Percentiles rank a stretch among this genome's conserved stretches.
These are phyloP conservation scores for Ophiostoma novo-ulmi DNA, from an alignment of 2,329 filamentous ascomycete genomes.

Conservation along the genomic window DNA sequence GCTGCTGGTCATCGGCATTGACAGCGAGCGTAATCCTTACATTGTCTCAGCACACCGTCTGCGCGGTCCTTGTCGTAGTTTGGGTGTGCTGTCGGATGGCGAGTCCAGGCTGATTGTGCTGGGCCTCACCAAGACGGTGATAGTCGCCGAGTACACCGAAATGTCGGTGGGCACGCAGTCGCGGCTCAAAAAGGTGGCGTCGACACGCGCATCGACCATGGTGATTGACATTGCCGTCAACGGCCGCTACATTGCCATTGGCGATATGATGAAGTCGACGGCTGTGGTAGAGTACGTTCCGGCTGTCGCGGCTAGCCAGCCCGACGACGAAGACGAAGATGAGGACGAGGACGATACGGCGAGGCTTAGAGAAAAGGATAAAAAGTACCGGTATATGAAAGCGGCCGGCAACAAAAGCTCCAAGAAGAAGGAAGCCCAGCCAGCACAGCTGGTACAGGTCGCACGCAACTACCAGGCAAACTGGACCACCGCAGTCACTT, in stretches of 20 bases:
- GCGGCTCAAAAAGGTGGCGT: slow-evolving; percentile 7
- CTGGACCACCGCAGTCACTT: slow-evolving; percentile 75
- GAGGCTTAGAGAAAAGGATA: background rate
- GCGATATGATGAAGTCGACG: slow-evolving; percentile 90
- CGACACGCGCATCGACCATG: slow-evolving; percentile 59
- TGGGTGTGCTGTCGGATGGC: slow-evolving; percentile 67
- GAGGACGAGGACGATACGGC: background rate
- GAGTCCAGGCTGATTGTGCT: slow-evolving; percentile 63
- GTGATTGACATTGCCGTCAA: slow-evolving; percentile 75
- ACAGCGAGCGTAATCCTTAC: slow-evolving; percentile 67
- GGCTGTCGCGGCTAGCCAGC: slow-evolving; percentile 31
- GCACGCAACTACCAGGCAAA: slow-evolving; percentile 74
- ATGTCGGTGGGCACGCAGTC: slow-evolving; percentile 2
- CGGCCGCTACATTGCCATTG: slow-evolving; percentile 71
- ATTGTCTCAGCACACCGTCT: slow-evolving; percentile 63
- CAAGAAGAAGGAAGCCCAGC: slow-evolving; percentile 34
- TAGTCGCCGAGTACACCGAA: slow-evolving; percentile 48
- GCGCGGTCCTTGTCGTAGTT: slow-evolving; percentile 73
- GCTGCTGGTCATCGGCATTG: slow-evolving; percentile 58
- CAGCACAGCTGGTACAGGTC: slow-evolving; percentile 61
- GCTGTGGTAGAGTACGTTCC: slow-evolving; percentile 68
- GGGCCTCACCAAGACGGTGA: slow-evolving; percentile 81
- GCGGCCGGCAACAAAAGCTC: background rate
- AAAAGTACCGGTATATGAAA: slow-evolving; percentile 26
- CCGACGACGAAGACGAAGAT: background rate